phyloP scores from a whole-genome alignment of 176 grass and related monocot species.

The Secale cereale region DNA sequence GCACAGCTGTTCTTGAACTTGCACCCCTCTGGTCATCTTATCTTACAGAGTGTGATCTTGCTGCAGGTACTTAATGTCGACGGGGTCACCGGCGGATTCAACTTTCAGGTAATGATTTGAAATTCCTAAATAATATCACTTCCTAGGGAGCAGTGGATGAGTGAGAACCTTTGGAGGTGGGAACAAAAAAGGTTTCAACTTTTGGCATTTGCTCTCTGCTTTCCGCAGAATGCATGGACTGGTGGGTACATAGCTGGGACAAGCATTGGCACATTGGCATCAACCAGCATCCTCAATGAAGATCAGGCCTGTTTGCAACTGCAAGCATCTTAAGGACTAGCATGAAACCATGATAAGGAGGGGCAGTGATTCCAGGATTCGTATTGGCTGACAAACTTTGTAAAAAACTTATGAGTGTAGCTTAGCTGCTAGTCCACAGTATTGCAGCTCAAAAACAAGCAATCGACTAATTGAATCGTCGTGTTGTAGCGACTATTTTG shows the following conservation, averaged over 20 bases:
- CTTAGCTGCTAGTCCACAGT: neutral
- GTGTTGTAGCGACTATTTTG: neutral
- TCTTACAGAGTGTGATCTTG: conserved; percentile 19
- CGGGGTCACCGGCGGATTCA: conserved; percentile 89
- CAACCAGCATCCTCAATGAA: conserved; percentile 11
- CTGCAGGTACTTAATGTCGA: conserved; percentile 78
- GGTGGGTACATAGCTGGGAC: conserved; percentile 88
- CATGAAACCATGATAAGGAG: neutral
- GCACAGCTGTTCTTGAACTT: conserved; percentile 16
- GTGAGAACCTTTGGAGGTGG: neutral
- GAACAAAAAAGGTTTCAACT: conserved; percentile 1
- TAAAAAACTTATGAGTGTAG: neutral
- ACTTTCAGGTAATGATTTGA: conserved; percentile 64
- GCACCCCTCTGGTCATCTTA: neutral
- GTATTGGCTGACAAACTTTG: neutral
- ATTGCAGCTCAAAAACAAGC: neutral
- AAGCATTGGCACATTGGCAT: conserved; percentile 60
- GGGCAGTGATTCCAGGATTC: neutral
- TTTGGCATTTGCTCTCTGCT: conserved; percentile 14
- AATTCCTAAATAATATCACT: neutral
- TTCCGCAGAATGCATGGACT: conserved; percentile 80
- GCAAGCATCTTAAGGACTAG: conserved; percentile 6
- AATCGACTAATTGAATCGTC: neutral
- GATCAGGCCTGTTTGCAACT: conserved; percentile 21
- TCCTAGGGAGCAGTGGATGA: neutral